Evolutionary conservation across 2,329 filamentous ascomycete genomes (phyloP).

Genomic region (Mycocentrospora acerina): DNA sequence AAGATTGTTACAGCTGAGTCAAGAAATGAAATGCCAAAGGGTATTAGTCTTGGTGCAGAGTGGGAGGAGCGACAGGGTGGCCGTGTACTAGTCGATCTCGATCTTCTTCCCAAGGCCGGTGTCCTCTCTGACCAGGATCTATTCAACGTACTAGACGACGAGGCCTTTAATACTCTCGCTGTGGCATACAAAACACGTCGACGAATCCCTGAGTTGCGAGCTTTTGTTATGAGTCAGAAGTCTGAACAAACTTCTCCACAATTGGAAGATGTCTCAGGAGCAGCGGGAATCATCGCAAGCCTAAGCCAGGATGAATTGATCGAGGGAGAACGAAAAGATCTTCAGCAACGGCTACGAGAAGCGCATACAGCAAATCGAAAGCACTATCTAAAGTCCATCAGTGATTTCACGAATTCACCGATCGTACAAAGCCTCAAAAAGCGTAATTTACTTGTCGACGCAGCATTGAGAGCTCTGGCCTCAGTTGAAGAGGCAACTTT

Average conservation of each 20-base stretch:
- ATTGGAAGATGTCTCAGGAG: slow-evolving; percentile 34
- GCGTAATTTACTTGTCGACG: slow-evolving; percentile 32
- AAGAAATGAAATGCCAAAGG: slow-evolving; percentile 9
- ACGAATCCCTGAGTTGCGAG: slow-evolving; percentile 24
- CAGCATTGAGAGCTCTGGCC: slow-evolving; percentile 27
- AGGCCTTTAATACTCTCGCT: slow-evolving; percentile 30
- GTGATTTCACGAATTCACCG: slow-evolving; percentile 13
- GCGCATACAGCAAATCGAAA: slow-evolving; percentile 33
- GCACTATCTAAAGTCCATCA: slow-evolving; percentile 18
- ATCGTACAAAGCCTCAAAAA: slow-evolving; percentile 10
- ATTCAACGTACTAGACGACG: slow-evolving; percentile 25
- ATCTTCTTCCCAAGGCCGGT: slow-evolving; percentile 21
- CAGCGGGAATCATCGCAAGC: slow-evolving; percentile 25
- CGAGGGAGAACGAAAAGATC: slow-evolving; percentile 10
- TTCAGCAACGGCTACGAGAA: slow-evolving; percentile 27
- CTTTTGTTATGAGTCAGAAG: slow-evolving; percentile 30
- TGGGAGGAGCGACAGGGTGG: slow-evolving; percentile 22
- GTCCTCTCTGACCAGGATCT: slow-evolving; percentile 18
- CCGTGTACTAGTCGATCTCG: slow-evolving; percentile 20
- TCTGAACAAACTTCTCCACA: slow-evolving; percentile 28
- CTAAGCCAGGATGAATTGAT: slow-evolving; percentile 15
- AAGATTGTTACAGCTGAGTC: slow-evolving; percentile 15
- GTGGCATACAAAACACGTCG: slow-evolving; percentile 35
- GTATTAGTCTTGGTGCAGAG: slow-evolving; percentile 19
- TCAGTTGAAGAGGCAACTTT: slow-evolving; percentile 30